Evolutionary conservation across 2,329 filamentous ascomycete genomes (phyloP), one percentile per base, ranked within the genome.

Genomic region (Beauveria medogensis): DNA sequence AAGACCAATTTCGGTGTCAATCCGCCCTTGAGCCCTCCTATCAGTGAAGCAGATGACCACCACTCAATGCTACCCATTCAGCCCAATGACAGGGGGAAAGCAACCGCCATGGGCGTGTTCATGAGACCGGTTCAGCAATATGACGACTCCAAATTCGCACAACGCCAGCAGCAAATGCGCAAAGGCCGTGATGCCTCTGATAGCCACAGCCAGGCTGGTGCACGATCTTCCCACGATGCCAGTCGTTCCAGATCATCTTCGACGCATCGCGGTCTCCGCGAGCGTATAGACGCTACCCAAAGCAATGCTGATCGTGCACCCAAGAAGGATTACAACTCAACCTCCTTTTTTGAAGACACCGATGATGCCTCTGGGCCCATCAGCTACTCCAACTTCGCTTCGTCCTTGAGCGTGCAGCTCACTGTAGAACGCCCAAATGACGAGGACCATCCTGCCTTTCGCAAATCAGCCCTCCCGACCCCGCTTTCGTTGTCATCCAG

Each of bases 141-240:
- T 66, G 91, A 96, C 68, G 92, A 97, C 69, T 85, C 88, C 22
- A 89, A 91, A 68, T 97, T 91, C 68, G 83, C 90, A 5, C 88
- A 95, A 69, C 85, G 91, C 50, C 89, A 96, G 69, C 77, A 90
- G 53, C 89, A 92, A 70, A 83, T 96, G 71, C 89, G 93, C 64
- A 84, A 89, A 68, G 89, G 87, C 30, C 83, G 88, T 28, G 87
- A 88, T 37, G 26, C 30, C 12, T 52, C 50, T 9, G 52, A 53
- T n/a, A 46, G 60, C 84, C 84, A 0, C 83, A 87, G 0, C 77
- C 77, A 0, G 73, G 73, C 40, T 74, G 75, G 8, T 70, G 69
- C 5, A 78, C 78, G 0, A 69, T 72, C 30, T 68, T 71, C 6
- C 74, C 73, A 16, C 69, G 40, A 52, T 16, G 28, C 67, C 14